Evolutionary conservation across 495 filamentous ascomycete species (phyloP), one percentile per base, ranked within the genome.

Genomic region (Hamigera avellanea): DNA sequence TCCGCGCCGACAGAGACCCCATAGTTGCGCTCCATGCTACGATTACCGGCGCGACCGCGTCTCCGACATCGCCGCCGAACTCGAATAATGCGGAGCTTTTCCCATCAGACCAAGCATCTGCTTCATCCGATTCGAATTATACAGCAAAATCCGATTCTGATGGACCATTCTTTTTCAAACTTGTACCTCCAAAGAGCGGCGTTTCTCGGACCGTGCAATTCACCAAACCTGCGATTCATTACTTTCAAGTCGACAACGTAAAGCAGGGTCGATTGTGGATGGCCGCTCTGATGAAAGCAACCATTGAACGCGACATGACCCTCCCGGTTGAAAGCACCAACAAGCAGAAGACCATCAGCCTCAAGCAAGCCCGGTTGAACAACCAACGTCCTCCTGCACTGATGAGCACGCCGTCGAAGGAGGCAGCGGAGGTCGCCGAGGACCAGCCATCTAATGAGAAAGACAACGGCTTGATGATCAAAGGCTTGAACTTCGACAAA

Each of bases 271-370:
- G 93, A 13, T 61, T 87, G 27, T 99, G 93, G 93, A 99, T 99
- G 93, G 93, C 86, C 3, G 93, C 93, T 8, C 64, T 99, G 41
- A 93, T 96, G 86, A 99, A 96, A 61, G 93, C 93, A 2, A 99
- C 93, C 4, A 99, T 99, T 45, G 93, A 96, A 45, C 80, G 88
- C 39, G 91, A 99, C 48, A 76, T 89, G 45, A 69, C 73, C 6
- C 69, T 79, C 40, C 69, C 75, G 1, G 76, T 93, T 36, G 83
- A 81, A 23, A 86, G 81, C 0, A 91, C 86, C n/a, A 96, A 95
- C 62, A 84, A 89, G 49, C 86, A 87, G 48, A 86, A 89, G 59
- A 95, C 88, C 0, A 89, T 95, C 33, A 85, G 80, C 33, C 72
- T 95, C 8, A 77, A 78, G 26, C 89, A 93, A 57, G 88, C 88